These are phyloP conservation scores for Cordyceps javanica DNA, from an alignment of 2,329 filamentous ascomycete genomes.

Conservation along the genomic window DNA sequence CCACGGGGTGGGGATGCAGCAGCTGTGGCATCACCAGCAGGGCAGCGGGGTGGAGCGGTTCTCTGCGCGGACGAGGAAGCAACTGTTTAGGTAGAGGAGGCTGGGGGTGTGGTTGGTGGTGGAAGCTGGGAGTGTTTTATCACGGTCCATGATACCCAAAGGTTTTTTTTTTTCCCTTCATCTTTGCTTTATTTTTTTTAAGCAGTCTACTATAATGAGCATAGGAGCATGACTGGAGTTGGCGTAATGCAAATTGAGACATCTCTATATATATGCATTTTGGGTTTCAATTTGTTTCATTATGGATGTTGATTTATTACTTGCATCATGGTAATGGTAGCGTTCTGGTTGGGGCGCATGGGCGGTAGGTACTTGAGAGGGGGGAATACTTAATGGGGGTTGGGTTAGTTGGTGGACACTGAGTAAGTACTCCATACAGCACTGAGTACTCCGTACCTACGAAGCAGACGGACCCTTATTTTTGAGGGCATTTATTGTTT, in stretches of 20 bases:
- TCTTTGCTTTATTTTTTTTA: too few relatives aligned
- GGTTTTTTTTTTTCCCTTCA: background rate
- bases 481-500: too few relatives aligned
- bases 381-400: too few relatives aligned
- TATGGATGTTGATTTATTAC: background rate
- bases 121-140: background rate
- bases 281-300: too few relatives aligned
- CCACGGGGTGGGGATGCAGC: slow-evolving; percentile 53
- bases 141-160: slow-evolving; percentile 5
- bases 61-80: slow-evolving; percentile 43
- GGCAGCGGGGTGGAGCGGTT: slow-evolving; percentile 55
- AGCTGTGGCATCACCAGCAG: slow-evolving; percentile 56
- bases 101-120: background rate
- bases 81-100: slow-evolving; percentile 41
- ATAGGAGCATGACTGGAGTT: background rate
- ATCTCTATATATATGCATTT: too few relatives aligned
- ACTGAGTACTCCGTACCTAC: too few relatives aligned
- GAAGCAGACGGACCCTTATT: too few relatives aligned
- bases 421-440: background rate
- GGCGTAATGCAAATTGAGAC: background rate
- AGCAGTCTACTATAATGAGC: background rate
- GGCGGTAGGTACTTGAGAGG: too few relatives aligned
- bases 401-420: background rate
- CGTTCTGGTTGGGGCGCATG: background rate
- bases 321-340: background rate